phyloP scores from a whole-genome alignment of 2,329 filamentous ascomycete species.

The Nemania bipapillata region DNA sequence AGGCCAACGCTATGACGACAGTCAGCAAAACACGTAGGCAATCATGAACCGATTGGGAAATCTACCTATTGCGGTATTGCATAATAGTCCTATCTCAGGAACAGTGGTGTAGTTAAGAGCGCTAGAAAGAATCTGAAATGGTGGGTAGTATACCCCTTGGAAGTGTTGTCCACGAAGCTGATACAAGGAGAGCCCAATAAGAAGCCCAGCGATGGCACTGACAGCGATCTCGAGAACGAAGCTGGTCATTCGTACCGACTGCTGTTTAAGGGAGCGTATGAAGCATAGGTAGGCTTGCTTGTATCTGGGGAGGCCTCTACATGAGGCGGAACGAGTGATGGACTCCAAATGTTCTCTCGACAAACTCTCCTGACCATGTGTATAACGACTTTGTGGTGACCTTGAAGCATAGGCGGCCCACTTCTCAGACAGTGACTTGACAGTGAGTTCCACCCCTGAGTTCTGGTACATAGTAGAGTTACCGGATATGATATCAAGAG shows the following conservation, averaged over 20 bases:
- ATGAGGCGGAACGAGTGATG: constrained; percentile 50
- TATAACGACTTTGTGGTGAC: constrained; percentile 47
- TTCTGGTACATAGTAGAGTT: constrained; percentile 64
- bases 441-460: constrained; percentile 59
- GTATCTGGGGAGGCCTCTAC: constrained; percentile 60
- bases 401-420: too few species aligned
- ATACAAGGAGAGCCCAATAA: constrained; percentile 66
- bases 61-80: too few species aligned
- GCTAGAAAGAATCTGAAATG: constrained; percentile 63
- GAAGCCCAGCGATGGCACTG: constrained; percentile 61
- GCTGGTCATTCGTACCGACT: constrained; percentile 62
- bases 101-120: constrained; percentile 63
- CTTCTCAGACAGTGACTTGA: constrained; percentile 61
- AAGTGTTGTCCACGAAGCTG: constrained; percentile 64
- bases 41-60: too few species aligned
- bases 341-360: constrained; percentile 46
- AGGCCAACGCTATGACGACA: constrained; percentile 65
- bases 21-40: constrained; percentile 64
- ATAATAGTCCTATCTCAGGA: too few species aligned
- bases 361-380: too few species aligned
- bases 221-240: constrained; percentile 67
- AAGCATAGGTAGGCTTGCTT: constrained; percentile 66
- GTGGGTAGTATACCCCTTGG: constrained; percentile 61
- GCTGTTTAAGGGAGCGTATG: constrained; percentile 64
- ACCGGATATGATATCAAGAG: constrained; percentile 71